Base-by-base conservation (phyloP, 106 monocot species). In the Dactylorhiza incarnata region DNA sequence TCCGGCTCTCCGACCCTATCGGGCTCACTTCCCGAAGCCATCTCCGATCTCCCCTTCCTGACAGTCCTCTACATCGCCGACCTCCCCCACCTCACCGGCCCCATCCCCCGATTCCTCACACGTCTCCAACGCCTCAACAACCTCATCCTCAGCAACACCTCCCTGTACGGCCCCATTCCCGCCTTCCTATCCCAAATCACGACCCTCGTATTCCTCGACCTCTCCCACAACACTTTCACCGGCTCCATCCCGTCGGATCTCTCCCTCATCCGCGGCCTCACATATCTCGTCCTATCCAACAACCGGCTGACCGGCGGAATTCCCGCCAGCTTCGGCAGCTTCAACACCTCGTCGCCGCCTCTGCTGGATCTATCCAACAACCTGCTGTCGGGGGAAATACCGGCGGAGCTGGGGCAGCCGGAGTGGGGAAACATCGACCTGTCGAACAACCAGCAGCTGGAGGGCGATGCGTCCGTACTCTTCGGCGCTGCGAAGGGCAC, bases 221-320 rank as follows among this genome's bases (percentile, higher is more conserved):
- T 37, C 37, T 37, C 37, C 37, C 37, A 37, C 49, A 82, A 48
- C 78, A 3, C 26, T 3, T 17, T 85, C 62, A 71, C 58, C 25
- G 82, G 85, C 37, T 43, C 82, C 13, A 72, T 86, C 44, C 82
- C 82, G 0, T 5, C 75, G 0, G 65, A 55, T 7, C 75, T 82
- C 6, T 52, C 73, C 6, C 70, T 82, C 50, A 2, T 37, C 37
- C 1, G 37, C 37, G 26, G 53, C 23, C 83, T 84, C 46, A 9
- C 0, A 15, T 12, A 11, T 43, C n/a, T 91, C 70, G 65, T 78
- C 50, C 49, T 86, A 26, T 74, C 76, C 58, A 75, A 78, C 66
- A 88, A 88, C 80, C 71, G 46, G 4, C 84, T 91, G 23, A 81
- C 75, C 59, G 88, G 91, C 3, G 0, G 66, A 52, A 82, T 86